phyloP scores from a whole-genome alignment of 1,284 basidiomycete species.

The Microbotryum saponariae region DNA sequence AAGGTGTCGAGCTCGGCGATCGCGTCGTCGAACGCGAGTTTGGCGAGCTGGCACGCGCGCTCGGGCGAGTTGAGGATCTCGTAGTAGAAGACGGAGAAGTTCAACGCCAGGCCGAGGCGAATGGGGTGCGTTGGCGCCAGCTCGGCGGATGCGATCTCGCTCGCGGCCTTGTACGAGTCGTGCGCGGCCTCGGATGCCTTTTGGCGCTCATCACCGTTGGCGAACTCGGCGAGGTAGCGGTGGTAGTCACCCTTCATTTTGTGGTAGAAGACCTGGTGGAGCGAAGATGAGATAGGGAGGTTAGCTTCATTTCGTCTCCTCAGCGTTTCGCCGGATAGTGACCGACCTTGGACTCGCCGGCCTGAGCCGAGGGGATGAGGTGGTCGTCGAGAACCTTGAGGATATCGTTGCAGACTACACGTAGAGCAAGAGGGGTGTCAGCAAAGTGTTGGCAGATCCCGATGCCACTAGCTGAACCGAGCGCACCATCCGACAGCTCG shows the following conservation, averaged over 20 bases:
- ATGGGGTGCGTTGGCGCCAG: constrained; percentile 98
- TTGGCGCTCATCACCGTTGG: constrained; percentile 97
- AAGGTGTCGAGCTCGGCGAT: constrained; percentile 99
- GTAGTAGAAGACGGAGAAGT: constrained; percentile 99
- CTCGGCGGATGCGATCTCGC: constrained; percentile 91
- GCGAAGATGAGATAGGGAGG: not conserved
- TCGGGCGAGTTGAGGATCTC: constrained; percentile 99
- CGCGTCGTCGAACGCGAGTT: constrained; percentile 99
- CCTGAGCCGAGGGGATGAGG: constrained; percentile 95
- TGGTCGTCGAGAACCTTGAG: constrained; percentile 98
- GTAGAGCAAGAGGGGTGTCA: too few species aligned
- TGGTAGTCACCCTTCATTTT: constrained; percentile 99
- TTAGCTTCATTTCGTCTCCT: not conserved
- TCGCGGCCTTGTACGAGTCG: constrained; percentile 98
- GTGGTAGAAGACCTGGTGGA: constrained; percentile 82
- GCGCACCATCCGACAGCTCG: constrained; percentile 71
- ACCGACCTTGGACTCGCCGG: constrained; percentile 80
- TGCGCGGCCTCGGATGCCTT: constrained; percentile 84
- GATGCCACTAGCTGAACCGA: too few species aligned
- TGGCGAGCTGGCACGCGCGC: constrained; percentile 97
- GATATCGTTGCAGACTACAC: constrained; percentile 93
- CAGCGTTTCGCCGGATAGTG: not conserved
- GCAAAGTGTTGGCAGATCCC: too few species aligned
- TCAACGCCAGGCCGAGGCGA: constrained; percentile 95
- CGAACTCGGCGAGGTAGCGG: constrained; percentile 99